Evolutionary conservation across 345 rosid species (phyloP), one percentile per base, ranked within the genome.

Genomic region (Nephelium lappaceum): DNA sequence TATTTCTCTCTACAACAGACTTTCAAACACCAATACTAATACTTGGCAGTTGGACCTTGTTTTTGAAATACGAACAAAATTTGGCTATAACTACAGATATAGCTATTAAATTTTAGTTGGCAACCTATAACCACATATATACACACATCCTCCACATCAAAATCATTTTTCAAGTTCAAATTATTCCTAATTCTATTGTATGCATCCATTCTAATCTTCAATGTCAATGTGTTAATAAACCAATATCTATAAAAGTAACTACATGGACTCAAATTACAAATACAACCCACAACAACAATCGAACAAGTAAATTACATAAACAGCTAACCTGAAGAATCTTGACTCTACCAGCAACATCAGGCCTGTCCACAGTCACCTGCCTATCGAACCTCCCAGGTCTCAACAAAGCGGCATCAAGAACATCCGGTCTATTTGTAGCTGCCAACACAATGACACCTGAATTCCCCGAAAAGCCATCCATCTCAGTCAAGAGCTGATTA

Each of bases 281-380:
- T 45, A 45, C 51, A 45, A 45, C 11, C 9, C 51, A 45, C 12
- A 42, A 16, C 6, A 39, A 38, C 5, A 60, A 45, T 3, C 45
- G 57, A 49, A 8, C 11, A n/a, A 72, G 60, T 57, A 72, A 42
- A 31, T n/a, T 62, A 31, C 4, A 12, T 16, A 55, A 19, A 42
- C 21, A 62, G 69, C 83, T 74, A 70, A 94, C 97, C 98, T 91
- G 95, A 85, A 95, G 97, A 71, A 95, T 95, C 83, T 85, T 91
- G 66, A 93, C 93, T 81, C 98, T 88, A 5, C 98, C 97, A 72
- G 98, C 97, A 39, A 92, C 97, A 89, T 93, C 97, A 80, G 98
- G 98, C 81, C 97, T 83, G 74, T 92, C 98, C 10, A 91, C 98
- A 0, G 95, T 92, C n/a, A 93, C 98, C 79, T 93, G 98, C 45